Base-by-base conservation (phyloP, 225 moss, liverwort and hornwort genomes). In the Ulota crispa region DNA sequence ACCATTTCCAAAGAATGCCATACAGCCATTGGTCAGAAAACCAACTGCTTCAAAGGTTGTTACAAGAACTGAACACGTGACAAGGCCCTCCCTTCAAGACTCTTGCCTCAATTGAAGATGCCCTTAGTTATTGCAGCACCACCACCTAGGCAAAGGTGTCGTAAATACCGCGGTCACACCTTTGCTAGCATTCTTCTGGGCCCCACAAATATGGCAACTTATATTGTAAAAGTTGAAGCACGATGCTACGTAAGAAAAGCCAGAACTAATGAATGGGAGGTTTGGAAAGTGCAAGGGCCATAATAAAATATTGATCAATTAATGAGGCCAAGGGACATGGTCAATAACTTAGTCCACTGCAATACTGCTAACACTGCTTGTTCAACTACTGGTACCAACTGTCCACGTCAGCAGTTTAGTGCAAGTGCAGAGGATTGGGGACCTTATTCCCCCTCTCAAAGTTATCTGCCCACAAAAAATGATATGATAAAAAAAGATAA, bases 111-210 rank as follows among this genome's bases (percentile, higher is more conserved):
- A 13, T 4, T 15, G 30, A 24, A 36, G 16, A 73, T n/a, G 1
- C 21, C 36, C 20, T 7, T 1, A 6, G 15, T 73, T 56, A 56
- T 9, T 56, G 57, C 8, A n/a, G n/a, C 16, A 26, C 18, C 50
- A 50, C 18, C 50, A 50, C 50, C 5, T 2, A 50, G 50, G 6
- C 24, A 36, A 73, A 70, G 5, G 63, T 8, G 57, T 24, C 14
- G 67, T 59, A 31, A 18, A 65, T 66, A 34, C 19, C 2, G 0
- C 64, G 64, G 3, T 19, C 47, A 13, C 34, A 24, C 81, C 77
- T 84, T 81, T 73, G 62, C 81, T 68, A 87, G 70, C 78, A 87
- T 84, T 81, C 84, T 81, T 2, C 0, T 56, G 62, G 68, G 69
- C 13, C 64, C 50, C 1, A 15, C 39, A 47, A 64, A 10, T 21